phyloP scores from a whole-genome alignment of 2,329 filamentous ascomycete genomes.

The Xylaria sp. region DNA sequence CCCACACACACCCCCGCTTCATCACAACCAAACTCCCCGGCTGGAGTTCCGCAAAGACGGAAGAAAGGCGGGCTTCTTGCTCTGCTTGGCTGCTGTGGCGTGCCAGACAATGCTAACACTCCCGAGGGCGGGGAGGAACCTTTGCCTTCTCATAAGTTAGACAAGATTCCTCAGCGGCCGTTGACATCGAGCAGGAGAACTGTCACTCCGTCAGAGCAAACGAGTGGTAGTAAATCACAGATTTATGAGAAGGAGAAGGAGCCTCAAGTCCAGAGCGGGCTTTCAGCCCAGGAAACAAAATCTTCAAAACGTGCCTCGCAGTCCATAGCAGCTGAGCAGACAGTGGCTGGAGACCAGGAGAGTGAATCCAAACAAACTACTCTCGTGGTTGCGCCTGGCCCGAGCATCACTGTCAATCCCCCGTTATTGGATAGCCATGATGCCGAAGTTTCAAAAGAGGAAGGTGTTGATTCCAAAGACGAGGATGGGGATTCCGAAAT shows the following conservation, averaged over 20 bases:
- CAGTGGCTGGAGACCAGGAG: constrained; percentile 55
- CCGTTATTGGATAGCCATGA: constrained; percentile 51
- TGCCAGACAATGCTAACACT: constrained; percentile 68
- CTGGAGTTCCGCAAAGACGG: constrained; percentile 59
- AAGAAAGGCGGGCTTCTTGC: constrained; percentile 67
- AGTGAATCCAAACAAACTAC: constrained; percentile 61
- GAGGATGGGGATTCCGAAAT: constrained; percentile 74
- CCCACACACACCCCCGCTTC: constrained; percentile 61
- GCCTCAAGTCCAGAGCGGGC: constrained; percentile 45
- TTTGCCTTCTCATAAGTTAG: constrained; percentile 65
- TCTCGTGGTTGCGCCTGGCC: constrained; percentile 50
- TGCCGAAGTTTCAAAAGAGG: constrained; percentile 50
- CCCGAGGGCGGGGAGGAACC: constrained; percentile 66
- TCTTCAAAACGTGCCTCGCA: constrained; percentile 60
- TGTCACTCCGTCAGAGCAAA: constrained; percentile 63
- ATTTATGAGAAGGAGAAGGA: constrained; percentile 63
- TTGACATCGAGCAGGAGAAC: constrained; percentile 66
- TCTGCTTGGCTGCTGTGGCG: constrained; percentile 74
- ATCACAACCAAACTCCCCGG: constrained; percentile 64
- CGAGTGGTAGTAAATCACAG: constrained; percentile 55
- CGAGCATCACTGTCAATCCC: constrained; percentile 57
- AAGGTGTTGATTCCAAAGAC: constrained; percentile 54
- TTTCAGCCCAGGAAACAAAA: constrained; percentile 51
- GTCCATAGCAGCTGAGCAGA: constrained; percentile 60
- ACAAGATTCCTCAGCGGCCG: constrained; percentile 66